Evolutionary conservation across 139 green algal genomes (phyloP).

Genomic region (Chlorella sp.): DNA sequence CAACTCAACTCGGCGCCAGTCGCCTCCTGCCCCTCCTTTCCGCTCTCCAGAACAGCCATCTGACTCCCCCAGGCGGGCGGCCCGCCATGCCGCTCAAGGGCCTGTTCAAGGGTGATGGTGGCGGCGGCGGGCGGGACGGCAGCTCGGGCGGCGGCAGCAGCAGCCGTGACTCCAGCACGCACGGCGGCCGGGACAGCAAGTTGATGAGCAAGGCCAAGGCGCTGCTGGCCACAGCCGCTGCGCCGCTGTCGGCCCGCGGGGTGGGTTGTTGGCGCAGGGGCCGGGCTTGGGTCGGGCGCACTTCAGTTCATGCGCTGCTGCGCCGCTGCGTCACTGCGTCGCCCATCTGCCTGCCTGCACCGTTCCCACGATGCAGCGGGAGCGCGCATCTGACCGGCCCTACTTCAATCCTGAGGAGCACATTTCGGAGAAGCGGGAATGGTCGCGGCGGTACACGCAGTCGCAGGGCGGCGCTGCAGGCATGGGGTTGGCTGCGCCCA

Average conservation of each 20-base stretch:
- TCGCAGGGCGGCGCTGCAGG: neutral
- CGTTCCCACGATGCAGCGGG: neutral
- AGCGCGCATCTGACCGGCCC: neutral
- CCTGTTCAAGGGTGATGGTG: neutral
- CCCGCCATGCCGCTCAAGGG: conserved; percentile 6
- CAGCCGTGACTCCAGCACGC: too few species aligned
- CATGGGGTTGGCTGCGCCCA: neutral
- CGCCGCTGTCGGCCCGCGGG: neutral
- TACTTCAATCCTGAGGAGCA: conserved; percentile 50
- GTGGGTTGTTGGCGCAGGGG: too few species aligned
- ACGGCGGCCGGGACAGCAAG: too few species aligned
- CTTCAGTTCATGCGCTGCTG: too few species aligned
- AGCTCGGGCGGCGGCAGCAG: neutral
- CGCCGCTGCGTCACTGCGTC: too few species aligned
- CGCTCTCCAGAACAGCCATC: neutral
- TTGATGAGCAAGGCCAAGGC: neutral
- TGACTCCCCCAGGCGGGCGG: neutral
- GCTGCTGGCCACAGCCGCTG: too few species aligned
- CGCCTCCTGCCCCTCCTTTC: neutral
- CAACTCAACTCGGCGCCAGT: too few species aligned
- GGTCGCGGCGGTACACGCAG: conserved; percentile 15
- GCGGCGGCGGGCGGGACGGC: neutral
- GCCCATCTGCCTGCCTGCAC: neutral
- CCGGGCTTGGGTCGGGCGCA: too few species aligned
- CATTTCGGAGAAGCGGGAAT: conserved; percentile 42